Evolutionary conservation across 2,329 filamentous ascomycete genomes (phyloP).

Genomic region (Fusarium coicis): DNA sequence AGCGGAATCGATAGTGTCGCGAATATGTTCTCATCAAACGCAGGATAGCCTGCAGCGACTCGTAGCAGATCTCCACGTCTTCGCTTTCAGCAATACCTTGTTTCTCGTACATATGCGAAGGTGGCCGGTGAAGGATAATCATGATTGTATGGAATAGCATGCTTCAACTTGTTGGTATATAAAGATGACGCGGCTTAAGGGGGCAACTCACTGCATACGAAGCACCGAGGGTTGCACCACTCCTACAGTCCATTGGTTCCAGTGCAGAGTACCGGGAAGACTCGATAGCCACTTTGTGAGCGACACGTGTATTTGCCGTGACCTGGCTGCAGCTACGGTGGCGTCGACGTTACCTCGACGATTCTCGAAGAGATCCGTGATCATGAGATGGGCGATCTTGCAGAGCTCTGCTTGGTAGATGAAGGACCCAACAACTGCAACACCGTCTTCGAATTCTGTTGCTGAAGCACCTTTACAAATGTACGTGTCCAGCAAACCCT

Average conservation of each 20-base stretch:
- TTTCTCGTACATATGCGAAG: conserved; percentile 55
- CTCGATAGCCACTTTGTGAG: conserved; percentile 59
- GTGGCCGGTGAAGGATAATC: conserved; percentile 63
- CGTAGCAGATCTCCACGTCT: conserved; percentile 62
- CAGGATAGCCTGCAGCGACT: conserved; percentile 58
- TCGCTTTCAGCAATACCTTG: conserved; percentile 53
- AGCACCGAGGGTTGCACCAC: conserved; percentile 58
- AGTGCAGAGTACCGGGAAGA: conserved; percentile 59
- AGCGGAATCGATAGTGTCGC: conserved; percentile 56
- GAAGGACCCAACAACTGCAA: conserved; percentile 56
- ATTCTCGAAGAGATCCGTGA: conserved; percentile 63
- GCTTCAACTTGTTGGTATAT: conserved; percentile 38
- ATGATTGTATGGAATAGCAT: conserved; percentile 63
- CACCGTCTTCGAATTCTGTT: conserved; percentile 59
- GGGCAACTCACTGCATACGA: conserved; percentile 55
- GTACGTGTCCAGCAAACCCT: conserved; percentile 59
- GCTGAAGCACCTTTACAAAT: conserved; percentile 56
- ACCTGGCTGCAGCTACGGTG: conserved; percentile 54
- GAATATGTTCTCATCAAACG: conserved; percentile 57
- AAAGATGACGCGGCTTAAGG: background rate
- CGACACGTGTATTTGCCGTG: conserved; percentile 58
- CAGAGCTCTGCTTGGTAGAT: conserved; percentile 60
- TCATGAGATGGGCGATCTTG: conserved; percentile 62
- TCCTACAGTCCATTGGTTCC: conserved; percentile 62
- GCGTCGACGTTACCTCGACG: conserved; percentile 54